Conservation (phyloP, 129 eudicot genomes). For the Pulicaria dysenterica region DNA sequence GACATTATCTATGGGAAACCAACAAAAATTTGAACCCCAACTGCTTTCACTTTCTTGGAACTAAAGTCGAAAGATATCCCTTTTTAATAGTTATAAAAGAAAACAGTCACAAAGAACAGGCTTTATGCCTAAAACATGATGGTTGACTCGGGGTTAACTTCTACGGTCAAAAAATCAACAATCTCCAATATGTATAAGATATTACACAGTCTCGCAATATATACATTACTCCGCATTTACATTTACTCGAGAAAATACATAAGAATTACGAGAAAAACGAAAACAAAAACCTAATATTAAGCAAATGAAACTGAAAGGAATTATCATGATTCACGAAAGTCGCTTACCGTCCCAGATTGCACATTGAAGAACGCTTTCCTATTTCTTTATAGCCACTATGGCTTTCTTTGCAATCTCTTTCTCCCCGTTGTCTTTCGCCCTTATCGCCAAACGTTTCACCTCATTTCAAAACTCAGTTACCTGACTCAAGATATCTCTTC, state of each 20-base stretch:
- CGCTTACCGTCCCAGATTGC: no score
- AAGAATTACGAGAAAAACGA: background rate
- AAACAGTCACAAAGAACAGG: background rate
- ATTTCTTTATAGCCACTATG: conserved; percentile 12
- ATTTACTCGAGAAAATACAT: conserved; percentile 10
- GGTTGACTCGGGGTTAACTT: conserved; percentile 35
- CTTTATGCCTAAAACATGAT: conserved; percentile 20
- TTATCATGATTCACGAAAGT: background rate
- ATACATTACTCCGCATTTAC: conserved; percentile 21
- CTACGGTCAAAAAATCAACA: conserved; percentile 20
- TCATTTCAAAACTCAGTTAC: conserved; percentile 83
- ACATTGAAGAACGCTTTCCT: no score
- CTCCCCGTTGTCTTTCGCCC: conserved; percentile 46
- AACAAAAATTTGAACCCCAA: background rate
- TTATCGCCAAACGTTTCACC: conserved; percentile 69
- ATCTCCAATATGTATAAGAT: conserved; percentile 16
- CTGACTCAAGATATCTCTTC: conserved; percentile 66
- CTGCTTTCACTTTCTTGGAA: background rate
- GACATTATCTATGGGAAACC: background rate
- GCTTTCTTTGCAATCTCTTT: conserved; percentile 29
- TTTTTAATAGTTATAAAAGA: no score
- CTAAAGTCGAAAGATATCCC: background rate
- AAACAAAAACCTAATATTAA: background rate
- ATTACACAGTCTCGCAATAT: background rate
- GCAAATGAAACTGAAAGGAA: conserved; percentile 10